Conservation (phyloP, 345 rosid genomes). For the Corymbia maculata region DNA sequence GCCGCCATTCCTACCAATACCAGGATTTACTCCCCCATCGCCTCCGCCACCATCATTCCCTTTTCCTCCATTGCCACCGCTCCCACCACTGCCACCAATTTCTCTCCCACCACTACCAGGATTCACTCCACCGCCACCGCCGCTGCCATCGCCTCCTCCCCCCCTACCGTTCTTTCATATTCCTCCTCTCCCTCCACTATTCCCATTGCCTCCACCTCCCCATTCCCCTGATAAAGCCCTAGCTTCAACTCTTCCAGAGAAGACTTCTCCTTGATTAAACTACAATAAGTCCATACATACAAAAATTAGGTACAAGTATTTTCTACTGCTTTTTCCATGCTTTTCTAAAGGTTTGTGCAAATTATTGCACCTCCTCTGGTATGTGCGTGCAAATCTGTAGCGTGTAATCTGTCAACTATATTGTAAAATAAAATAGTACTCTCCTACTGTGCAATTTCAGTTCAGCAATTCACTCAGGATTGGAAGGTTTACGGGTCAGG, state of each 20-base stretch:
- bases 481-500: not conserved
- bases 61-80: not conserved
- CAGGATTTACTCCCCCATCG: conserved; percentile 8
- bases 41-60: conserved; percentile 2
- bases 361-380: not conserved
- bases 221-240: not conserved
- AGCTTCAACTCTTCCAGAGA: not conserved
- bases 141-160: not conserved
- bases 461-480: not conserved
- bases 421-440: not conserved
- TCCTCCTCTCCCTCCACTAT: not conserved
- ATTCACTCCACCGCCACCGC: not conserved
- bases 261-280: conserved; percentile 7
- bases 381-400: not conserved
- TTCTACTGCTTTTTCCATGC: not conserved
- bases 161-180: not conserved
- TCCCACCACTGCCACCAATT: not conserved
- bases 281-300: not conserved
- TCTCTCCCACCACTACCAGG: not conserved
- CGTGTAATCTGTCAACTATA: not conserved
- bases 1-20: not conserved
- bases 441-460: not conserved
- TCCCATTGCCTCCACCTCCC: not conserved
- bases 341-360: not conserved
- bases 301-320: not conserved